These are phyloP conservation scores for Russula ochroleuca DNA, from an alignment of 768 basidiomycete genomes.

Conservation along the genomic window DNA sequence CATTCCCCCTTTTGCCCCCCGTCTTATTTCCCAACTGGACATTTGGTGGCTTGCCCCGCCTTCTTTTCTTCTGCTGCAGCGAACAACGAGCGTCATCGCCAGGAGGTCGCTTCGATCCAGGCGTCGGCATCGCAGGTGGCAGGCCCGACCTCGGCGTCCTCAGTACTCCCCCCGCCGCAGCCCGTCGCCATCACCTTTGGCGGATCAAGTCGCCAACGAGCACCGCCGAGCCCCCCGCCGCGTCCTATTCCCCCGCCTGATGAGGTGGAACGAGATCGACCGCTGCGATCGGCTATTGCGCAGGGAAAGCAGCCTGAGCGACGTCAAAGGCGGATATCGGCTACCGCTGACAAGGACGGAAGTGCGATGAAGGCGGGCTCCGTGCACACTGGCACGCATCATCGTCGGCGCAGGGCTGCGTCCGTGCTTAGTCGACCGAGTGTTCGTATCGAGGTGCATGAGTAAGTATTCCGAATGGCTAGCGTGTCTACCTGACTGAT, in stretches of 20 bases:
- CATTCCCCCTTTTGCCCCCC: background rate
- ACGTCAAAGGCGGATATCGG: slow-evolving; percentile 18
- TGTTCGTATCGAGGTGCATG: slow-evolving; percentile 27
- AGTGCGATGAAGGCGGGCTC: slow-evolving; percentile 22
- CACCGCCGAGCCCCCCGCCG: slow-evolving; percentile 16
- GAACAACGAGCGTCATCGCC: slow-evolving; percentile 31
- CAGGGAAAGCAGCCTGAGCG: slow-evolving; percentile 22
- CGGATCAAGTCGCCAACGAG: background rate
- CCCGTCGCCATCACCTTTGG: slow-evolving; percentile 21
- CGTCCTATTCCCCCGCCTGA: slow-evolving; percentile 17
- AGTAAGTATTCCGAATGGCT: slow-evolving; percentile 9
- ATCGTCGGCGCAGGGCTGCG: slow-evolving; percentile 18
- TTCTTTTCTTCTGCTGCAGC: slow-evolving; percentile 25
- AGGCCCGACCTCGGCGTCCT: slow-evolving; percentile 12
- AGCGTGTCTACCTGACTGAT: background rate
- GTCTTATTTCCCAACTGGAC: no score
- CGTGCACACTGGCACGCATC: slow-evolving; percentile 19
- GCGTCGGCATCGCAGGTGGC: slow-evolving; percentile 24
- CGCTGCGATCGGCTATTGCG: slow-evolving; percentile 15
- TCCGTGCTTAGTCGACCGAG: slow-evolving; percentile 26
- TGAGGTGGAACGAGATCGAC: background rate
- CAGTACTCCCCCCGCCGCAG: slow-evolving; percentile 10
- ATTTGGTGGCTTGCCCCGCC: no score
- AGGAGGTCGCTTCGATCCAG: slow-evolving; percentile 23
- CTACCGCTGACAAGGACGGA: slow-evolving; percentile 19